Conservation (phyloP, 129 eudicot species). For the Mikania micrantha region DNA sequence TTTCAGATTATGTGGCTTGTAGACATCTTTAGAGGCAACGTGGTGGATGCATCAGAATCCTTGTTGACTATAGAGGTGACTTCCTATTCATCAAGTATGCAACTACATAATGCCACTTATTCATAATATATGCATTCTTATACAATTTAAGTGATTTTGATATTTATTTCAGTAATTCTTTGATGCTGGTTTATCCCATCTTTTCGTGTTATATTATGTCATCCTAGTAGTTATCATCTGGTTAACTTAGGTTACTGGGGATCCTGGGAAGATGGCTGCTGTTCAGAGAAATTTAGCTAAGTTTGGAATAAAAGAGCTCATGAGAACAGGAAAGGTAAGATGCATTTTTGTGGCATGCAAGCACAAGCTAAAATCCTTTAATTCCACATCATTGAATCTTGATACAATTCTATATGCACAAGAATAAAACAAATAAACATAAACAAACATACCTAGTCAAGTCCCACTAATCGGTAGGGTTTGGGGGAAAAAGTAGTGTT, state of each 20-base stretch:
- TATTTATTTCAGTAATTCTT: not conserved
- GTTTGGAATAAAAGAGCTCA: slow-evolving; percentile 83
- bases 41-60: slow-evolving; percentile 72
- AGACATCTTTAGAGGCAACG: slow-evolving; percentile 71
- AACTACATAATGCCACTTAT: not conserved
- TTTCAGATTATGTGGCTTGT: slow-evolving; percentile 89
- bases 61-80: slow-evolving; percentile 79
- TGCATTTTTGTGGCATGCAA: not conserved
- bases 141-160: not conserved
- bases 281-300: slow-evolving; percentile 67
- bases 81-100: slow-evolving; percentile 12
- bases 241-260: slow-evolving; percentile 82
- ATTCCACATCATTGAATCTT: not conserved
- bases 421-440: too few relatives aligned
- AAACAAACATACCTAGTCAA: too few relatives aligned
- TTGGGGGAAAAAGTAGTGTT: too few relatives aligned
- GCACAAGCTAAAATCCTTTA: too few relatives aligned
- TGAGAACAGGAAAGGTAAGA: slow-evolving; percentile 90
- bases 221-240: slow-evolving; percentile 2
- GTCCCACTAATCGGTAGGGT: too few relatives aligned
- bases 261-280: slow-evolving; percentile 93
- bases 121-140: not conserved
- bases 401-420: not conserved
- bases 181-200: too few relatives aligned
- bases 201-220: not conserved